Evolutionary conservation across 2,329 filamentous ascomycete species (phyloP), one percentile per base, ranked within the genome.

Genomic region (Ustulina deusta): DNA sequence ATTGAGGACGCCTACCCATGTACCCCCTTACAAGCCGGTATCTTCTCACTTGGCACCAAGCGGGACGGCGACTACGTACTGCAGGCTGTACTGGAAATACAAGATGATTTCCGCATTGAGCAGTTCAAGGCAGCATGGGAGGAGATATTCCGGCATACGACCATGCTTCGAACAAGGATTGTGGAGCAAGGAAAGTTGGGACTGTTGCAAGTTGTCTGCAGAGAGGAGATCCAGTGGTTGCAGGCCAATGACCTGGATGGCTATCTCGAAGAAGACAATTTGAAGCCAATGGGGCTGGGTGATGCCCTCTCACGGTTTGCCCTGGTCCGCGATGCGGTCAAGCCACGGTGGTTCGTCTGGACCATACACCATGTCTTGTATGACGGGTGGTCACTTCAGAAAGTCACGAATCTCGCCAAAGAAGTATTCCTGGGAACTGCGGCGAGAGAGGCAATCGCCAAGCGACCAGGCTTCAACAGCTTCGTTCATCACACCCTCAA

Each of bases 341-440:
- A 51, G 48, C 27, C 48, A 51, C 48, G 48, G 11, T 51, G 48
- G 48, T 51, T 51, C 7, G 25, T 32, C 27, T 51, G 48, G 48
- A 51, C 48, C 15, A 17, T 51, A 32, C 48, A 51, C 6, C 48
- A 51, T 7, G 48, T 51, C 17, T 32, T 51, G 11, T 51, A 51
- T 15, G 48, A 51, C 27, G 48, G 48, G 6, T 51, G 48, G 48
- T 51, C 27, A 9, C 48, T 51, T 15, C 48, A 51, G 25, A 13
- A 29, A 51, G 13, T 51, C 6, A 51, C 27, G 3, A 51, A 51
- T 27, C 48, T 51, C 48, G 48, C 48, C 48, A 51, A 51, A 29
- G 25, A 29, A 17, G 48, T 51, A 6, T 51, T 29, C 48, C 9
- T 51, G 48, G 48, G 48, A 32, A 51, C 1, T 51, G 48, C 48